Percentiles rank a stretch among this genome's conserved stretches.
These are phyloP conservation scores for Clarireedia hainanense DNA, from an alignment of 2,329 filamentous ascomycete genomes.

Conservation along the genomic window DNA sequence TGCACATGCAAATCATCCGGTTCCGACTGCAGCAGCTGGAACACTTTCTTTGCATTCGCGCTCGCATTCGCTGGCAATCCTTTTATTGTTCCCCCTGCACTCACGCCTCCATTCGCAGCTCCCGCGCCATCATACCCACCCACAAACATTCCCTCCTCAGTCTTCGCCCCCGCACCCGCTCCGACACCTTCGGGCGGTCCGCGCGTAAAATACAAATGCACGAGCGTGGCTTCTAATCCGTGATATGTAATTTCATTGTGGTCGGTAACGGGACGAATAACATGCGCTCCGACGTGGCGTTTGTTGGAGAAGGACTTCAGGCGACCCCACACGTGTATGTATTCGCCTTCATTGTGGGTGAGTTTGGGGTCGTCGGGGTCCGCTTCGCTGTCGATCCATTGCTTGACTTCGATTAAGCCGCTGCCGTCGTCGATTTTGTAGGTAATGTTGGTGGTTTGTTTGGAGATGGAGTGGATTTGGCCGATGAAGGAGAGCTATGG, in stretches of 20 bases:
- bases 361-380: slow-evolving; percentile 38
- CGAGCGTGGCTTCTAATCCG: slow-evolving; percentile 78
- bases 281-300: slow-evolving; percentile 70
- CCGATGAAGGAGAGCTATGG: slow-evolving; percentile 74
- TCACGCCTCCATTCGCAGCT: slow-evolving; percentile 12
- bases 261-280: slow-evolving; percentile 72
- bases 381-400: slow-evolving; percentile 55
- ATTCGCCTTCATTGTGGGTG: slow-evolving; percentile 60
- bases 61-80: slow-evolving; percentile 38
- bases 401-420: slow-evolving; percentile 82
- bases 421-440: slow-evolving; percentile 96
- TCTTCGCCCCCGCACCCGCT: slow-evolving; percentile 31
- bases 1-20: slow-evolving; percentile 78
- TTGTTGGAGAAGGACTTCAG: slow-evolving; percentile 81
- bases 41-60: slow-evolving; percentile 59
- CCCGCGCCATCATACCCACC: slow-evolving; percentile 30
- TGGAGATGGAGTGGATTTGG: slow-evolving; percentile 78
- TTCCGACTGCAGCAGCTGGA: slow-evolving; percentile 56
- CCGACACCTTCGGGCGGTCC: slow-evolving; percentile 44
- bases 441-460: slow-evolving; percentile 84
- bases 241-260: slow-evolving; percentile 93
- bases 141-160: slow-evolving; percentile 29
- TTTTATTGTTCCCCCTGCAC: slow-evolving; percentile 23
- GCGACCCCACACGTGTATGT: slow-evolving; percentile 79
- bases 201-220: slow-evolving; percentile 76